Evolutionary conservation across 2,329 filamentous ascomycete species (phyloP), one percentile per base, ranked within the genome.

Genomic region (Clarireedia hainanense): DNA sequence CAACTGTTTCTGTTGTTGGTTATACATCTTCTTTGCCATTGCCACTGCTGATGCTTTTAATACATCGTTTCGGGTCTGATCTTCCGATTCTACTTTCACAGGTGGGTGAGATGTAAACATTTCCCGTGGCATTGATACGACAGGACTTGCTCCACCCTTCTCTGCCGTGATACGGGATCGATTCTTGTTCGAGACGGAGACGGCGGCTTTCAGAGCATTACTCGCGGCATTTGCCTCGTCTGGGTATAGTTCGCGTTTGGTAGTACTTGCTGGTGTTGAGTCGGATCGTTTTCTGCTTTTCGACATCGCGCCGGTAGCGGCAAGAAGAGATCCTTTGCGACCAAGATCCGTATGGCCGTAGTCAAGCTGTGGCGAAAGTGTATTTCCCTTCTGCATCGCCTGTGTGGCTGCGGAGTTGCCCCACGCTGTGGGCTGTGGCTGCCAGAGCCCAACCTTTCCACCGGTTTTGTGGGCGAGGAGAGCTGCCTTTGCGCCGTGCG

Each of bases 1-100:
- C 1, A 66, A 66, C 52, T 74, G 74, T 60, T 73, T 80, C 59
- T 89, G 82, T 63, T 90, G 85, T 36, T 81, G 75, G 10, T 76
- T 80, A 67, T 91, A 96, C 84, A 96, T 92, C 63, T 86, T 83
- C 71, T 86, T 88, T 6, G 91, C 91, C 90, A 96, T 95, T 10
- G 88, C 89, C 3, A 96, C 76, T 2, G 91, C 90, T 20, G 90
- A 92, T 30, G 90, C 89, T 60, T 86, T 86, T 2, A 95, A 75
- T 4, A 84, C 83, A 62, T 90, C 86, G 46, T 85, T 80, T 57
- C 80, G 82, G 59, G 80, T 84, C 69, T 84, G 80, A 65, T 96
- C 90, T 42, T 94, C 85, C 0, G 83, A 73, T 65, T 95, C 89
- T 2, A 80, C 74, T 26, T 81, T 77, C 3, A 95, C 81, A 0